Percentiles rank a stretch among this genome's conserved stretches.
These are phyloP conservation scores for Citrus sinensis DNA, from an alignment of 345 rosid genomes.

Conservation along the genomic window DNA sequence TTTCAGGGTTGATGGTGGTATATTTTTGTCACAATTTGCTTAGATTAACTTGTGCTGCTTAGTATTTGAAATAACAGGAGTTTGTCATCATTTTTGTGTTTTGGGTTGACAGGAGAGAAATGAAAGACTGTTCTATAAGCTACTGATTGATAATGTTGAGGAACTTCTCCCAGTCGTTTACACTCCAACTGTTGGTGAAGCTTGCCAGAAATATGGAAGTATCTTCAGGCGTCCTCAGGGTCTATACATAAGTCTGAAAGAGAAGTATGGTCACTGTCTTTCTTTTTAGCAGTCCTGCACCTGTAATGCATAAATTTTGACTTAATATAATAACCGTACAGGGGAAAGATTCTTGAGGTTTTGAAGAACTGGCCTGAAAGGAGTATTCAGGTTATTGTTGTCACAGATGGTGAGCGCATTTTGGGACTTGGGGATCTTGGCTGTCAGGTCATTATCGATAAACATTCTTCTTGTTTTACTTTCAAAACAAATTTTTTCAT, in stretches of 20 bases:
- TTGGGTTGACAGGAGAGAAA: slow-evolving; percentile 66
- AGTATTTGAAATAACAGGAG: not conserved
- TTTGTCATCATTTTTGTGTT: not conserved
- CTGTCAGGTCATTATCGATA: slow-evolving; percentile 69
- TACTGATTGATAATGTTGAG: slow-evolving; percentile 83
- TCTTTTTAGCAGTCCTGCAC: not conserved
- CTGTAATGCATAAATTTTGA: not conserved
- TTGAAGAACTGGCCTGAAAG: slow-evolving; percentile 92
- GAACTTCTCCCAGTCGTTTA: slow-evolving; percentile 90
- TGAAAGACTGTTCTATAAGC: slow-evolving; percentile 81
- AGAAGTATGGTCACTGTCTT: slow-evolving; percentile 45
- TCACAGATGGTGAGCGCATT: slow-evolving; percentile 92
- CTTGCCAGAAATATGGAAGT: slow-evolving; percentile 93
- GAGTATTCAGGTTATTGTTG: slow-evolving; percentile 86
- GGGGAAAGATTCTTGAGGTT: slow-evolving; percentile 88
- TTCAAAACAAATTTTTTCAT: not conserved
- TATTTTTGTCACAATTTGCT: not conserved
- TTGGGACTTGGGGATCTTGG: slow-evolving; percentile 98
- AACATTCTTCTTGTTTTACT: not conserved
- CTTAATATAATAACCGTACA: slow-evolving; percentile 18
- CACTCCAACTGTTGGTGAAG: slow-evolving; percentile 96
- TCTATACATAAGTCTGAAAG: slow-evolving; percentile 85
- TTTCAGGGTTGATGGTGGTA: not conserved
- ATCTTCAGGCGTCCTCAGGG: slow-evolving; percentile 97
- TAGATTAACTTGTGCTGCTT: not conserved